Evolutionary conservation across 2,329 filamentous ascomycete genomes (phyloP).

Genomic region (Apiospora hydei): DNA sequence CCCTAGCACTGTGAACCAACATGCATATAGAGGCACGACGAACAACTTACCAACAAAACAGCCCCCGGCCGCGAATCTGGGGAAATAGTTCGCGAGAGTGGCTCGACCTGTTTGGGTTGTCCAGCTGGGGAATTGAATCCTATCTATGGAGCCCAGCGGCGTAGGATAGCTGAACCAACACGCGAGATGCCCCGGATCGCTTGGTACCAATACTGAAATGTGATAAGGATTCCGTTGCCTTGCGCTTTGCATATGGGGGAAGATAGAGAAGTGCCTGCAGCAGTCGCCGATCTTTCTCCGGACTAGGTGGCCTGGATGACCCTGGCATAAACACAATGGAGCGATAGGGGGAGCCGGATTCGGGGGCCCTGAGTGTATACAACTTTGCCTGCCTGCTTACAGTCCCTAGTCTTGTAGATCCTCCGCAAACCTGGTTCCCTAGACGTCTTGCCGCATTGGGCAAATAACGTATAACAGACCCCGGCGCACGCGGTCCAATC

Average conservation of each 20-base stretch:
- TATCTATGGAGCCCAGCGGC: not conserved
- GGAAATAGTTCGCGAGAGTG: conserved; percentile 13
- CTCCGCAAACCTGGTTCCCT: not conserved
- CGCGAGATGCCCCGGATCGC: not conserved
- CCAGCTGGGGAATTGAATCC: not conserved
- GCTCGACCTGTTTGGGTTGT: not conserved
- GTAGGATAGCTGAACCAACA: not conserved
- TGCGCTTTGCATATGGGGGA: not conserved
- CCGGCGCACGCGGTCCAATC: conserved; percentile 9
- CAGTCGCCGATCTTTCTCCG: not conserved
- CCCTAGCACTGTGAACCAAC: conserved; percentile 9
- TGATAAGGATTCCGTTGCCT: not conserved
- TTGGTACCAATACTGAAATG: not conserved
- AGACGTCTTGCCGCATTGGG: not conserved
- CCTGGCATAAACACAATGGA: not conserved
- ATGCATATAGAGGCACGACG: not conserved
- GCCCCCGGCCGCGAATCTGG: not conserved
- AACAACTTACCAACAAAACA: not conserved
- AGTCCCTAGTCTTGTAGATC: not conserved
- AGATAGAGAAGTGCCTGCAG: not conserved
- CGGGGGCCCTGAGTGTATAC: not conserved
- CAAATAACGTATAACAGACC: not conserved
- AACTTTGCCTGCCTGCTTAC: not conserved
- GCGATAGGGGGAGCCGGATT: not conserved
- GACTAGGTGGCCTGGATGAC: not conserved